Percentiles rank a stretch among this genome's conserved stretches.
Evolutionary conservation across 352 stramenopile species (phyloP).

Genomic region (Pythium aquatile): DNA sequence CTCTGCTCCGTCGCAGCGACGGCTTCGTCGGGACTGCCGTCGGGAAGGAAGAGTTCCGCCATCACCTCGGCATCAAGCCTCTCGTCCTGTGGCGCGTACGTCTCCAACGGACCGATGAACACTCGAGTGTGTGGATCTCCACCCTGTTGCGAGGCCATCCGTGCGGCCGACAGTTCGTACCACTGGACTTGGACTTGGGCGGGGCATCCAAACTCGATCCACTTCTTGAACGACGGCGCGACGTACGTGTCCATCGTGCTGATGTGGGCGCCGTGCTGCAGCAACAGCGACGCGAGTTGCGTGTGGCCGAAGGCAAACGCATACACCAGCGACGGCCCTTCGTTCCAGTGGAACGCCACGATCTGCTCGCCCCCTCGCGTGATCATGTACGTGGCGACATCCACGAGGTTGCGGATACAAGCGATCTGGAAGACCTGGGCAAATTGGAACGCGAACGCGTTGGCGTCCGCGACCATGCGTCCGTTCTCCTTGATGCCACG

Average conservation of each 20-base stretch:
- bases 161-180: constrained; percentile 24
- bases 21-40: neutral
- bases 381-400: constrained; percentile 53
- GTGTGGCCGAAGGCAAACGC: constrained; percentile 61
- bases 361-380: constrained; percentile 51
- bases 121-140: neutral
- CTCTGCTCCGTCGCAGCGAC: neutral
- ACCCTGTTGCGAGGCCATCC: neutral
- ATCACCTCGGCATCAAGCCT: constrained; percentile 19
- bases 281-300: constrained; percentile 33
- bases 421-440: constrained; percentile 57
- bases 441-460: constrained; percentile 69
- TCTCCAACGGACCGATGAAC: constrained; percentile 30
- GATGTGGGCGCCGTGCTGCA: constrained; percentile 45
- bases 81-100: constrained; percentile 16
- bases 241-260: constrained; percentile 49
- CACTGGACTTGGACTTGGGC: constrained; percentile 33
- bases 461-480: constrained; percentile 27
- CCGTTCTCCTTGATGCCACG: constrained; percentile 43
- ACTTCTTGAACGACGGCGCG: constrained; percentile 61
- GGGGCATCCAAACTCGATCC: constrained; percentile 51
- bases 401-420: constrained; percentile 48
- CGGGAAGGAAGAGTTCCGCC: constrained; percentile 18
- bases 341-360: constrained; percentile 57
- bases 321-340: constrained; percentile 56